phyloP scores from a whole-genome alignment of 1,139 yeast species.

The Yamadazyma sp. region DNA sequence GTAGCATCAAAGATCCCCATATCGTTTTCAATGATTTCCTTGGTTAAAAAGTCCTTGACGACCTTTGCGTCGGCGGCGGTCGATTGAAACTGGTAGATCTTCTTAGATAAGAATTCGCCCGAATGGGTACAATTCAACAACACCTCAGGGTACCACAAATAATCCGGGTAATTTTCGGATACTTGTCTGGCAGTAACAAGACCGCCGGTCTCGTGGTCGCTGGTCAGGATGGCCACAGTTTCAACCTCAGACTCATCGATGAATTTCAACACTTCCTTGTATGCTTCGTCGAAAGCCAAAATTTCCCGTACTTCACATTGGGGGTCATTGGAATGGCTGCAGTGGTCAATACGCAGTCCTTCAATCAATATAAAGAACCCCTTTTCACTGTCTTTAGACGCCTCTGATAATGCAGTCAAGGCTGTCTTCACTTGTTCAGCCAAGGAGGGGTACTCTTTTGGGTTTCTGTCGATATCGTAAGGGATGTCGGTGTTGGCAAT shows the following conservation, averaged over 20 bases:
- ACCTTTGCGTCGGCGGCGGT: slow-evolving; percentile 23
- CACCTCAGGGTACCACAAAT: slow-evolving; percentile 73
- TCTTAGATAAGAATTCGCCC: slow-evolving; percentile 60
- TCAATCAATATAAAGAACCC: slow-evolving; percentile 83
- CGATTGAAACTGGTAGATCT: slow-evolving; percentile 23
- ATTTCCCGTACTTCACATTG: slow-evolving; percentile 68
- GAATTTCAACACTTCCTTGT: slow-evolving; percentile 64
- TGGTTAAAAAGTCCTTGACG: slow-evolving; percentile 29
- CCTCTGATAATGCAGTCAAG: slow-evolving; percentile 58
- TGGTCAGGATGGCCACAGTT: slow-evolving; percentile 72
- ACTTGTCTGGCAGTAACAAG: slow-evolving; percentile 73
- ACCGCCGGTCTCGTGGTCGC: slow-evolving; percentile 94
- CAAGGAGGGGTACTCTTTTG: slow-evolving; percentile 62
- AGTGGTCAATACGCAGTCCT: slow-evolving; percentile 89
- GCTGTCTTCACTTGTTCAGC: slow-evolving; percentile 76
- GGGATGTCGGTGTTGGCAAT: slow-evolving; percentile 76
- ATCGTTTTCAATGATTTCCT: slow-evolving; percentile 53
- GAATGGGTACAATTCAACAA: slow-evolving; percentile 66
- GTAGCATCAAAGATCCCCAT: slow-evolving; percentile 62
- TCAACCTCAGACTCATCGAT: slow-evolving; percentile 65
- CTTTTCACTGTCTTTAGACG: slow-evolving; percentile 65
- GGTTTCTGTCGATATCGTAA: slow-evolving; percentile 72
- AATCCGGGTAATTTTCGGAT: slow-evolving; percentile 34
- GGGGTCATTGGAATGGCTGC: slow-evolving; percentile 88
- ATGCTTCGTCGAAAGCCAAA: slow-evolving; percentile 68